Base-by-base conservation (phyloP, 768 basidiomycete genomes). In the Favolaschia claudopus region DNA sequence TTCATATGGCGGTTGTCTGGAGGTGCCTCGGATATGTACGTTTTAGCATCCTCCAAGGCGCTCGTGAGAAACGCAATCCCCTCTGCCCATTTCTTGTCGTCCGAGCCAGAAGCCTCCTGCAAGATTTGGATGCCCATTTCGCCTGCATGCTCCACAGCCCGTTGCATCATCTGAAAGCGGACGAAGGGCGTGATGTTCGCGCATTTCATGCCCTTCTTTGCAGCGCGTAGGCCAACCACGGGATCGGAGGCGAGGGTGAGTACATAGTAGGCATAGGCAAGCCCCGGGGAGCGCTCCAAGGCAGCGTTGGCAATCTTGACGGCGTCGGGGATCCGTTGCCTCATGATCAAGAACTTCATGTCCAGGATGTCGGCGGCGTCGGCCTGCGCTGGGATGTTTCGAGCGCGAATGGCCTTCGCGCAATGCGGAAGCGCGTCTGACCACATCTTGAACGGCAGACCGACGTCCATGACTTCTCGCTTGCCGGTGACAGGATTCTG, bases 201-300 rank as follows among this genome's bases (percentile, higher is more conserved):
- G 74, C 84, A 82, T 66, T 85, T 87, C 64, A 89, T 60, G 1
- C 88, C 88, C 66, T 89, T 85, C 77, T 89, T 89, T 59, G 85
- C 83, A 1, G 80, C 85, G 8, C 85, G 80, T 24, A 89, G 74
- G 1, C 85, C 87, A n/a, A 78, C 76, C 7, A 77, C 74, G 36
- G 74, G 67, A 58, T 88, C 77, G 1, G 77, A 71, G 0, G 79
- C 77, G 25, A 89, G 74, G 0, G 83, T 80, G 57, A 87, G 77
- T 19, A 82, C 83, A 58, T 89, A 88, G 58, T 88, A 86, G 68
- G 83, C 88, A 69, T 89, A 89, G 4, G 84, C 84, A 24, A 83
- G 77, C 20, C 83, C 75, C 2, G 88, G 87, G 60, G 79, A 87
- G 28, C 86, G 82, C 60, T 80, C 69, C 32, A 89, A 69, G 1